A percentile compares a stretch with the other conserved stretches of the same genome.
phyloP scores from a whole-genome alignment of 148 eudicot genomes.

The Persicaria tinctoria region DNA sequence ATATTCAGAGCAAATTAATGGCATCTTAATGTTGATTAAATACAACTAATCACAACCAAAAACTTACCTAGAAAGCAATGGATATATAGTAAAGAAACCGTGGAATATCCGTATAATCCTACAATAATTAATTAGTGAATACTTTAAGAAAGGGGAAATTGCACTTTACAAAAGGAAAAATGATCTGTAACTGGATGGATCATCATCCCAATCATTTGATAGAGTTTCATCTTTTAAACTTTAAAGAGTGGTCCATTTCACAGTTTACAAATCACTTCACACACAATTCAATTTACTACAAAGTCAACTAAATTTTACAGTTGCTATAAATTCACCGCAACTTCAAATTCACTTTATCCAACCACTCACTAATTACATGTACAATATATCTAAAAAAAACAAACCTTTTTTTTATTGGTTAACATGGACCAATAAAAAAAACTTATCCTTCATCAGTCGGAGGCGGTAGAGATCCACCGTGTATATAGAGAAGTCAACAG shows the following conservation, averaged over 20 bases:
- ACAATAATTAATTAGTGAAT: not conserved
- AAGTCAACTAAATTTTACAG: too few relatives aligned
- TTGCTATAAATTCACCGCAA: not conserved
- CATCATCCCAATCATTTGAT: slow-evolving; percentile 4
- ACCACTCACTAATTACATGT: too few relatives aligned
- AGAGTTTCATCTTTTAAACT: not conserved
- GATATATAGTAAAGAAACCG: not conserved
- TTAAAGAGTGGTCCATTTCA: slow-evolving; percentile 4
- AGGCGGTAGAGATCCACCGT: too few relatives aligned
- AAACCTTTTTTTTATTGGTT: too few relatives aligned
- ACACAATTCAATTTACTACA: not conserved
- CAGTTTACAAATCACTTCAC: not conserved
- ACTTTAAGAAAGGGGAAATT: not conserved
- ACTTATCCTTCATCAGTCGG: too few relatives aligned
- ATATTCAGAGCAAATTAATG: too few relatives aligned
- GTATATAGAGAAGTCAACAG: too few relatives aligned
- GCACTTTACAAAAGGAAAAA: not conserved
- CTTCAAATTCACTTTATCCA: not conserved
- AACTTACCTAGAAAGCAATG: not conserved
- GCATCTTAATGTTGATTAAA: not conserved
- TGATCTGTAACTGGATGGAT: not conserved
- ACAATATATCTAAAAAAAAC: too few relatives aligned
- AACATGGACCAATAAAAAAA: too few relatives aligned
- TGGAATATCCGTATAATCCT: slow-evolving; percentile 1
- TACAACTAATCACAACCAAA: not conserved